Evolutionary conservation across 164 flowering plant genomes (phyloP), one percentile per base, ranked within the genome.

Genomic region (Piper longum): DNA sequence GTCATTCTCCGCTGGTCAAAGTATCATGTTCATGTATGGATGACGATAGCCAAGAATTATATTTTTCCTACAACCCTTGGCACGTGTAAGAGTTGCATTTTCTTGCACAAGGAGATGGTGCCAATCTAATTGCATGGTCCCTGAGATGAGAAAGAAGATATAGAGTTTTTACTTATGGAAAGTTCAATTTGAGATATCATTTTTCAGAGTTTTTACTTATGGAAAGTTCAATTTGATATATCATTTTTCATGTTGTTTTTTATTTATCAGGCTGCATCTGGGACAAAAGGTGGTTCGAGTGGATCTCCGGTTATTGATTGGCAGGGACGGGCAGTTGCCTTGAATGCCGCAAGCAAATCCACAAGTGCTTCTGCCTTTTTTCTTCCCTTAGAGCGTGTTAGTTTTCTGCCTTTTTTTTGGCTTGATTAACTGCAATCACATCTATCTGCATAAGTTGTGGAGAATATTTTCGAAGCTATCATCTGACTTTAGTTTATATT

Each of bases 251-350:
- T 19, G 4, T 62, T 17, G 43, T 16, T 62, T 9, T 39, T n/a
- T 56, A 43, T 54, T 44, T 19, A 67, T 59, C 75, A 92, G 98
- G 98, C 98, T 56, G 98, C 98, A 63, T 92, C 98, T 66, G 98
- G 98, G 57, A 92, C 98, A 43, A 92, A 92, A 76, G 98, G 97
- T 60, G 98, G 98, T 54, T 92, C 98, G 62, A 92, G 98, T 80
- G 98, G 98, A 48, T 92, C 98, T 56, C 98, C 98, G 4, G 98
- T 92, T 54, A 84, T 92, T 68, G 88, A 89, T 78, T 89, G 93
- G 86, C 83, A 83, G 75, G 98, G 98, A 57, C 86, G 93, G 73
- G 98, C 97, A 14, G 98, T 92, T 67, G 98, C 98, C 57, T 81
- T 92, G 78, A 92, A 92, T 85, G 98, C 98, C 61, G 98, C 97